phyloP scores from a whole-genome alignment of 345 rosid genomes.

The Hibiscus mutabilis region DNA sequence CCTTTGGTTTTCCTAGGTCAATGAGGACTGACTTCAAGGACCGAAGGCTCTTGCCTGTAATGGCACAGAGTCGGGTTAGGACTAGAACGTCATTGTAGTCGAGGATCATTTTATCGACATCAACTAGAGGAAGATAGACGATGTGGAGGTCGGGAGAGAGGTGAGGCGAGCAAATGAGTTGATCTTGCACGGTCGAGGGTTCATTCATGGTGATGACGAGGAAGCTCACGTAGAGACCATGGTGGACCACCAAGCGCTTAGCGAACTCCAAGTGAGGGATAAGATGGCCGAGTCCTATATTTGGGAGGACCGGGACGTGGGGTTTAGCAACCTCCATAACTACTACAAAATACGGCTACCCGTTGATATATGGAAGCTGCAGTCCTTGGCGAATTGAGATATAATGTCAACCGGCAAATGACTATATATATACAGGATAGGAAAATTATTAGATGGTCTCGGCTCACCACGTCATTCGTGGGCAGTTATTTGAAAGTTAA shows the following conservation, averaged over 20 bases:
- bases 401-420: neutral
- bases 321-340: neutral
- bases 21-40: slow-evolving; percentile 11
- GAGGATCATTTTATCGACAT: slow-evolving; percentile 17
- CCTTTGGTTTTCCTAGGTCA: slow-evolving; percentile 17
- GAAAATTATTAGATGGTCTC: too few species aligned
- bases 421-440: too few species aligned
- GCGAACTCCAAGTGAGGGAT: slow-evolving; percentile 37
- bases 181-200: slow-evolving; percentile 15
- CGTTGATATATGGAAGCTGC: neutral
- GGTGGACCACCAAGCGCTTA: slow-evolving; percentile 23
- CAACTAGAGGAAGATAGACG: slow-evolving; percentile 24
- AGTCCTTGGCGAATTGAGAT: too few species aligned
- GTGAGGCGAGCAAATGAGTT: slow-evolving; percentile 17
- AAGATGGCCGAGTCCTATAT: slow-evolving; percentile 39
- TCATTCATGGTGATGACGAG: slow-evolving; percentile 19
- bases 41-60: slow-evolving; percentile 25
- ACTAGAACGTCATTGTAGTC: slow-evolving; percentile 8
- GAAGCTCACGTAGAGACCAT: slow-evolving; percentile 27
- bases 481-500: too few species aligned
- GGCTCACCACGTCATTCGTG: too few species aligned
- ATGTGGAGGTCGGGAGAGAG: slow-evolving; percentile 22
- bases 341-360: neutral
- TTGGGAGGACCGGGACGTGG: slow-evolving; percentile 26
- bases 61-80: slow-evolving; percentile 10